Base-by-base conservation (phyloP, 2,329 filamentous ascomycete genomes). In the Colletotrichum truncatum region DNA sequence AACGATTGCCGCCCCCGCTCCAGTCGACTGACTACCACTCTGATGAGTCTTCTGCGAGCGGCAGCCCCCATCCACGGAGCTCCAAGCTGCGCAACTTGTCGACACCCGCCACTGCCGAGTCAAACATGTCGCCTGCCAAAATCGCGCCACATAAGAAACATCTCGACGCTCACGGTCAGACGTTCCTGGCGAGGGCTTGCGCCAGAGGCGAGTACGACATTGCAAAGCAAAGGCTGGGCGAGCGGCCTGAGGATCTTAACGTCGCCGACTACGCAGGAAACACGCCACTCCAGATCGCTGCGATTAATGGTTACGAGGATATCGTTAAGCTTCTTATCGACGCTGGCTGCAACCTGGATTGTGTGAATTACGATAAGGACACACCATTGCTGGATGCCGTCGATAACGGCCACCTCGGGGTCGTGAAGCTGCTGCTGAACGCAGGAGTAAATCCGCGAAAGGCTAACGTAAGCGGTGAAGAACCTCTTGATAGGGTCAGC, bases 381-480 rank as follows among this genome's bases (percentile, higher is more conserved):
- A 98, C 96, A 0, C 96, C 96, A 26, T 85, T 99, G 34, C 91
- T 99, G 57, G 96, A 99, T 81, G 96, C 96, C 5, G 94, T 98
- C 26, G 96, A 98, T 71, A 99, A 99, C 73, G 93, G 93, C 1
- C 94, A 99, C 74, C 76, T 97, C 7, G 92, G 92, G 16, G 95
- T 98, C 4, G 92, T 99, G 41, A 93, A 89, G 72, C 83, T 97
- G 9, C 82, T 99, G 32, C 83, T 99, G 3, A 88, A 91, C 59
- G 91, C 94, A 61, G 95, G 94, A 10, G 95, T 97, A 11, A 97
- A 99, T 74, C 96, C 96, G 51, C 90, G 94, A 52, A 92, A 94
- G 70, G 90, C 94, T 48, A 98, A 98, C 74, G 90, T 93, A n/a
- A 91, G 94, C 72, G 96, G 96, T 5, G 91, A 97, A 74, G 93